phyloP scores from a whole-genome alignment of 805 yeast species.

The Suhomyces canberraensis region DNA sequence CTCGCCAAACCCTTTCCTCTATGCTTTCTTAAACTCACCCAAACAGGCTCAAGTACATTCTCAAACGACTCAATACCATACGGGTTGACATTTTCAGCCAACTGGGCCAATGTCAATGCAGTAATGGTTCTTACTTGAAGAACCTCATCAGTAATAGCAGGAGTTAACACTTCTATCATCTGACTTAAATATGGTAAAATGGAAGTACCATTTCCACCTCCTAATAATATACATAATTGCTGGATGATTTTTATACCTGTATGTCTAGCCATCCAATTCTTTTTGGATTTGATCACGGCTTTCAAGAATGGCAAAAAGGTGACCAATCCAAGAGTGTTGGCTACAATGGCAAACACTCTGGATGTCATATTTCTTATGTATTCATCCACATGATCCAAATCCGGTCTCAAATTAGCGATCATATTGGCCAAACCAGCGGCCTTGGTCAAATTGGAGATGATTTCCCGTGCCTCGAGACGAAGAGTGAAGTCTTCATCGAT shows the following conservation, averaged over 20 bases:
- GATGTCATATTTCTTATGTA: constrained; percentile 74
- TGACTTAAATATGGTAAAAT: constrained; percentile 70
- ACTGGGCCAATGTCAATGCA: constrained; percentile 65
- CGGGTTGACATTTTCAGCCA: constrained; percentile 82
- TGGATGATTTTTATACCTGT: constrained; percentile 78
- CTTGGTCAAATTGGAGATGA: constrained; percentile 67
- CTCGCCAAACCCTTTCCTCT: constrained; percentile 77
- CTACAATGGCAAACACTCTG: constrained; percentile 78
- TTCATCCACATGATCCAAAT: constrained; percentile 80
- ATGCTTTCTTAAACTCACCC: constrained; percentile 75
- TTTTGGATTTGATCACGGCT: constrained; percentile 74
- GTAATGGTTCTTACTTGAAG: constrained; percentile 64
- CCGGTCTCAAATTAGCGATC: constrained; percentile 77
- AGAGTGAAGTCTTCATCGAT: constrained; percentile 77
- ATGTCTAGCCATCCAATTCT: constrained; percentile 78
- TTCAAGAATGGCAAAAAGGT: constrained; percentile 72
- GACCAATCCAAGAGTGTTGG: constrained; percentile 72
- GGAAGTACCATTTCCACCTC: constrained; percentile 51
- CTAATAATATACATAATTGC: constrained; percentile 66
- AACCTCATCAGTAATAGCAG: constrained; percentile 65
- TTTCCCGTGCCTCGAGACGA: constrained; percentile 74
- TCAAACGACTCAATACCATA: constrained; percentile 91
- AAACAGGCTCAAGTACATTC: constrained; percentile 64
- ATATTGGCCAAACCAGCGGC: constrained; percentile 81
- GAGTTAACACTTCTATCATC: constrained; percentile 57